Base-by-base conservation (phyloP, 2,329 filamentous ascomycete genomes). In the Sarocladium brachiariae region DNA sequence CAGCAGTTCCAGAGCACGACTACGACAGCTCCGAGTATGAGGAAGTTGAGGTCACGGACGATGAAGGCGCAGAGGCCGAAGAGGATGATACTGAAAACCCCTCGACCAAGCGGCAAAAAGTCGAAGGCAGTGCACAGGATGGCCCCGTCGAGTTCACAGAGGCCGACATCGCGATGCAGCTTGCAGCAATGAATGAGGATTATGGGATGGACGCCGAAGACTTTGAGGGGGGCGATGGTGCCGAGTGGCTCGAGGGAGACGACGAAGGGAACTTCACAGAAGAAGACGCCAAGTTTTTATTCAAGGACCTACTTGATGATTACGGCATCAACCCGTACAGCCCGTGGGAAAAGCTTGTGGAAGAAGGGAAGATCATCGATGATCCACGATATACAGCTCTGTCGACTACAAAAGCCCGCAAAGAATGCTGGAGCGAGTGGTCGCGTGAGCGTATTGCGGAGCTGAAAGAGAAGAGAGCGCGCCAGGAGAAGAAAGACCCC, bases 91-190 rank as follows among this genome's bases (percentile, higher is more conserved):
- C 83, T 3, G 83, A 81, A 58, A 81, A 31, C 5, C 19, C 46
- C 6, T 35, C 18, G 4, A 84, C n/a, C 70, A 71, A 49, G 70
- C 66, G 39, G 75, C 53, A 57, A 74, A 71, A 25, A 72, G 59
- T 2, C 16, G 69, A 70, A 34, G 75, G 83, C 3, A 82, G 82
- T 59, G 80, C 83, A 16, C 70, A 76, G 73, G 54, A 71, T 1
- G 69, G 65, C 1, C 75, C 79, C 0, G 70, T 93, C 7, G 92
- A 96, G 60, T 95, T 96, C 60, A 88, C 87, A 51, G 93, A 97
- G 65, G 92, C 91, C 50, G 93, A 99, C 61, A 95, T 99, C 59
- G 91, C 89, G 31, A 91, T 85, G 63, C 93, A 99, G 62, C 75
- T 99, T 11, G 87, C 88, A 50, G 84, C 87, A 23, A 95, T 96